phyloP scores from a whole-genome alignment of 345 rosid species.

The Eutrema japonicum region DNA sequence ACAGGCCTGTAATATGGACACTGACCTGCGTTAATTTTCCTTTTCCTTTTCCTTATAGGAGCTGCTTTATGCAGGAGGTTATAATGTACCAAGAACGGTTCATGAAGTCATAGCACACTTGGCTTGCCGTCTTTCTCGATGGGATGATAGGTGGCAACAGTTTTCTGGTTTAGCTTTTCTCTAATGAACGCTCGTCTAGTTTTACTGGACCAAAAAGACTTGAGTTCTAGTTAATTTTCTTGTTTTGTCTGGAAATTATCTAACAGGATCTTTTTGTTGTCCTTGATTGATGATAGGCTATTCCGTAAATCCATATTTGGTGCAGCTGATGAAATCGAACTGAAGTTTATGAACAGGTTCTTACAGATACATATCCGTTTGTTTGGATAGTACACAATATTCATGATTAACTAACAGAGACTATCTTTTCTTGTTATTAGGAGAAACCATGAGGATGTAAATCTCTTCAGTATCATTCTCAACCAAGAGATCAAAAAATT shows the following conservation, averaged over 20 bases:
- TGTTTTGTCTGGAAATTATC: slow-evolving; percentile 17
- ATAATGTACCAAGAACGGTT: slow-evolving; percentile 75
- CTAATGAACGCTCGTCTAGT: neutral
- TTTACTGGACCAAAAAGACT: neutral
- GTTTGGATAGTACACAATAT: neutral
- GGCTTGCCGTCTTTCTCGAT: slow-evolving; percentile 77
- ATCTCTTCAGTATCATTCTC: slow-evolving; percentile 79
- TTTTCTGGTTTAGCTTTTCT: slow-evolving; percentile 21
- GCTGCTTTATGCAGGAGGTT: slow-evolving; percentile 83
- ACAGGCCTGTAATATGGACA: neutral
- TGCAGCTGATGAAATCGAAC: slow-evolving; percentile 92
- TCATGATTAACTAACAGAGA: slow-evolving; percentile 3
- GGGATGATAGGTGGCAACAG: slow-evolving; percentile 91
- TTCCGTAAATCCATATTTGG: slow-evolving; percentile 96
- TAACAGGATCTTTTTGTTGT: neutral
- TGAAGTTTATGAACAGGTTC: slow-evolving; percentile 95
- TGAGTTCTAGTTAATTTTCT: neutral
- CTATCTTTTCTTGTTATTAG: slow-evolving; percentile 45
- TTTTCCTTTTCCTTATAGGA: slow-evolving; percentile 55
- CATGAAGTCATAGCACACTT: slow-evolving; percentile 89
- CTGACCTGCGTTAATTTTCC: slow-evolving; percentile 3
- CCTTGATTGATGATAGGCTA: slow-evolving; percentile 54
- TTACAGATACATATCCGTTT: neutral
- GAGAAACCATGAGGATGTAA: slow-evolving; percentile 88
- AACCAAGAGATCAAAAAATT: slow-evolving; percentile 91